Conservation (phyloP, 768 basidiomycete species). For the Epithele typhae region DNA sequence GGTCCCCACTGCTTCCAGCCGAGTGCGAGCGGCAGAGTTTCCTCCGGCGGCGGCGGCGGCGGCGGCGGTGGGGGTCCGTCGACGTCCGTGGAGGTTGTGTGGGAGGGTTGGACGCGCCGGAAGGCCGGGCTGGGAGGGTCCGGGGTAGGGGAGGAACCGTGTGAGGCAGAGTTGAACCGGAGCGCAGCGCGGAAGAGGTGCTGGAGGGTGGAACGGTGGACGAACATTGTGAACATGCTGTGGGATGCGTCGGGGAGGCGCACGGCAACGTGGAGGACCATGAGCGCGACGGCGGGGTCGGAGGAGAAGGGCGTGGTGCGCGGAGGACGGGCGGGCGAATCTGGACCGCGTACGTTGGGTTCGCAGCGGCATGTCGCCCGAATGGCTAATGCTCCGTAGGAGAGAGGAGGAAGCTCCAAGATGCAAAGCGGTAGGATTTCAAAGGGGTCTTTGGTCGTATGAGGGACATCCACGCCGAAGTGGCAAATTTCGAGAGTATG, state of each 20-base stretch:
- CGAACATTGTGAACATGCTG: constrained; percentile 20
- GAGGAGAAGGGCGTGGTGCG: constrained; percentile 20
- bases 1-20: constrained; percentile 25
- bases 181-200: not conserved
- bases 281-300: constrained; percentile 19
- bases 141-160: too few species aligned
- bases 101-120: not conserved
- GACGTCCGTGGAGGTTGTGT: not conserved
- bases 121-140: too few species aligned
- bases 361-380: constrained; percentile 26
- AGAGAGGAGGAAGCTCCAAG: constrained; percentile 18
- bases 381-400: constrained; percentile 9
- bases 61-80: not conserved
- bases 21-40: not conserved
- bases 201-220: constrained; percentile 21
- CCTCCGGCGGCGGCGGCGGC: too few species aligned
- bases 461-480: not conserved
- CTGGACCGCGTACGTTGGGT: constrained; percentile 18
- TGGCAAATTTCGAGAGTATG: constrained; percentile 22
- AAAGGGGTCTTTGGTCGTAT: not conserved
- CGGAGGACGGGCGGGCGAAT: not conserved
- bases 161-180: too few species aligned
- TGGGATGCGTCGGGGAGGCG: constrained; percentile 1
- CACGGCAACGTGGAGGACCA: constrained; percentile 18
- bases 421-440: constrained; percentile 9